Conservation (phyloP, 148 eudicot genomes). For the Linanthus parryae region DNA sequence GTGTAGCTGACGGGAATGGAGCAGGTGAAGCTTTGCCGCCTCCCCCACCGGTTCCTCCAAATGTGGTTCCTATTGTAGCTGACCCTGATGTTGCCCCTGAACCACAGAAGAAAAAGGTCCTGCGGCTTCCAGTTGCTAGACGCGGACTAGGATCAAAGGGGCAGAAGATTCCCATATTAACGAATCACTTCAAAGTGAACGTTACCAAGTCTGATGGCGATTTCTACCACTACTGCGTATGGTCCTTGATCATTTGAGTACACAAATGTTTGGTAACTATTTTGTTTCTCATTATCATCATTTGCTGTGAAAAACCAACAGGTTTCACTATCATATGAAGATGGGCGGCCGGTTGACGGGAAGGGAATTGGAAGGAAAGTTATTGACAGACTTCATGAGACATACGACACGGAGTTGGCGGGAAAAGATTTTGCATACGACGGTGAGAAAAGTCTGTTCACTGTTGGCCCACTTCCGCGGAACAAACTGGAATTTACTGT, state of each 20-base stretch:
- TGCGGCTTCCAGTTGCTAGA: constrained; percentile 26
- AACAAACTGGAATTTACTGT: constrained; percentile 20
- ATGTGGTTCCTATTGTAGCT: constrained; percentile 45
- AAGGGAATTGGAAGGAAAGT: constrained; percentile 45
- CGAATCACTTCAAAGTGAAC: constrained; percentile 39
- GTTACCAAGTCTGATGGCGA: constrained; percentile 21
- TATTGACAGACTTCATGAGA: constrained; percentile 22
- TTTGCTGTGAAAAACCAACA: too few species aligned
- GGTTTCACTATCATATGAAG: constrained; percentile 38
- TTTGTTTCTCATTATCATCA: too few species aligned
- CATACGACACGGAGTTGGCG: constrained; percentile 18
- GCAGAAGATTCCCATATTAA: constrained; percentile 26
- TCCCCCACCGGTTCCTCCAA: constrained; percentile 67
- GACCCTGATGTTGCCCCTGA: constrained; percentile 23
- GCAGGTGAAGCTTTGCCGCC: constrained; percentile 58
- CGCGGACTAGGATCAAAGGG: constrained; percentile 29
- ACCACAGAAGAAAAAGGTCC: constrained; percentile 9
- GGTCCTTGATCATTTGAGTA: background rate
- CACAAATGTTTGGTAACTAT: background rate
- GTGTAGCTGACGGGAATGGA: constrained; percentile 35
- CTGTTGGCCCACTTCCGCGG: constrained; percentile 27
- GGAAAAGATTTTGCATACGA: constrained; percentile 24
- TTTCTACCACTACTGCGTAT: constrained; percentile 39
- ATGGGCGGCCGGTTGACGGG: constrained; percentile 34
- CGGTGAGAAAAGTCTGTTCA: constrained; percentile 34